These are phyloP conservation scores for Coelastrella sp. DNA, from an alignment of 139 green algal species.

Conservation along the genomic window DNA sequence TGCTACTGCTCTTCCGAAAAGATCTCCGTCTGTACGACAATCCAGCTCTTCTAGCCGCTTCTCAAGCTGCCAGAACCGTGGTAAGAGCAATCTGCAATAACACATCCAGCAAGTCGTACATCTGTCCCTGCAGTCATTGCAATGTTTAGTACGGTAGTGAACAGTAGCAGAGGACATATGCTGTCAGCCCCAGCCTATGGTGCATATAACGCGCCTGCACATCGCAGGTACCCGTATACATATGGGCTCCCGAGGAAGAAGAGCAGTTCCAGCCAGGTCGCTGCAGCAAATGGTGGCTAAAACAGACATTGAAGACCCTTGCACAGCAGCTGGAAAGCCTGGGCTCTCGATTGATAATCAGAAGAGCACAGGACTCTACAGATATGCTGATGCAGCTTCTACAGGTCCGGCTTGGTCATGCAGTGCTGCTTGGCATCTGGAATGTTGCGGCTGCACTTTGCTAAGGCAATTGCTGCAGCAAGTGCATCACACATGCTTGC, in stretches of 20 bases:
- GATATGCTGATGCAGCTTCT: constrained; percentile 72
- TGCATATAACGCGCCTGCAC: neutral
- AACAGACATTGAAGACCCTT: constrained; percentile 67
- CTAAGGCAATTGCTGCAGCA: too few species aligned
- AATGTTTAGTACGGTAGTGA: neutral
- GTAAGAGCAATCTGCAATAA: neutral
- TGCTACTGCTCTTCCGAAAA: constrained; percentile 75
- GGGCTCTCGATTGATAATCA: constrained; percentile 81
- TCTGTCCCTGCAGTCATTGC: neutral
- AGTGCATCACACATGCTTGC: too few species aligned
- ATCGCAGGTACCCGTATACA: constrained; percentile 82
- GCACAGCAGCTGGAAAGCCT: constrained; percentile 71
- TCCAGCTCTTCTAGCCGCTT: constrained; percentile 78
- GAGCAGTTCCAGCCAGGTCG: constrained; percentile 93
- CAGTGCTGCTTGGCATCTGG: neutral
- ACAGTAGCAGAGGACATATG: neutral
- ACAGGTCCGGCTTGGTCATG: neutral
- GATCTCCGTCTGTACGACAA: constrained; percentile 89
- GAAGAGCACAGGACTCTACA: constrained; percentile 64
- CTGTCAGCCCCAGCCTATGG: neutral
- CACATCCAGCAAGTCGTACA: neutral
- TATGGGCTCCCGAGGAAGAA: constrained; percentile 94
- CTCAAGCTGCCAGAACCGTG: constrained; percentile 62
- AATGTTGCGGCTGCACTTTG: neutral
- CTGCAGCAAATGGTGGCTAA: constrained; percentile 72